phyloP scores from a whole-genome alignment of 345 rosid species.

The Cochlearia excelsa region DNA sequence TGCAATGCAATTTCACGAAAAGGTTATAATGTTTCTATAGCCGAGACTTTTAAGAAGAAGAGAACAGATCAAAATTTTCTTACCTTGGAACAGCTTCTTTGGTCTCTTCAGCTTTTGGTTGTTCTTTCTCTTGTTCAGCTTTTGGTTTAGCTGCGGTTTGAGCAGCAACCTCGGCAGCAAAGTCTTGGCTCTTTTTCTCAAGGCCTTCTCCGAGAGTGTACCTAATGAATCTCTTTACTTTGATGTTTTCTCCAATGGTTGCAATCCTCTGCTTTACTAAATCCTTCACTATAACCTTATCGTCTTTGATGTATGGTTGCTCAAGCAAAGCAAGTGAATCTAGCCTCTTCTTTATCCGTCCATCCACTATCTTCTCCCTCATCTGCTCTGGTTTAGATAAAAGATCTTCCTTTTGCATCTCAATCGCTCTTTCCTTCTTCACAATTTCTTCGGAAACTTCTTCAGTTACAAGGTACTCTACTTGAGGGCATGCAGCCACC shows the following conservation, averaged over 20 bases:
- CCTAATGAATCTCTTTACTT: slow-evolving; percentile 78
- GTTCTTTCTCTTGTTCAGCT: slow-evolving; percentile 48
- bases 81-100: slow-evolving; percentile 63
- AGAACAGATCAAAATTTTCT: slow-evolving; percentile 16
- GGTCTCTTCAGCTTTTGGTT: slow-evolving; percentile 49
- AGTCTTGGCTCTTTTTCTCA: slow-evolving; percentile 89
- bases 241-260: slow-evolving; percentile 89
- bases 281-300: slow-evolving; percentile 83
- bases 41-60: background rate
- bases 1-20: slow-evolving; percentile 31
- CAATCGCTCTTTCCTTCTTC: slow-evolving; percentile 81
- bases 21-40: background rate
- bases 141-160: slow-evolving; percentile 69
- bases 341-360: slow-evolving; percentile 83
- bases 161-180: slow-evolving; percentile 96
- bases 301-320: slow-evolving; percentile 91
- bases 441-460: slow-evolving; percentile 79
- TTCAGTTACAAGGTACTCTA: slow-evolving; percentile 70
- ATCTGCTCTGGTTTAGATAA: slow-evolving; percentile 87
- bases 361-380: slow-evolving; percentile 84
- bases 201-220: slow-evolving; percentile 92
- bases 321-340: slow-evolving; percentile 87
- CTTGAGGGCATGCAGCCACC: slow-evolving; percentile 95
- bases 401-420: slow-evolving; percentile 97
- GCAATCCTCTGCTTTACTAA: slow-evolving; percentile 87